Evolutionary conservation across 2,329 filamentous ascomycete genomes (phyloP), one percentile per base, ranked within the genome.

Genomic region (Diaporthe eres): DNA sequence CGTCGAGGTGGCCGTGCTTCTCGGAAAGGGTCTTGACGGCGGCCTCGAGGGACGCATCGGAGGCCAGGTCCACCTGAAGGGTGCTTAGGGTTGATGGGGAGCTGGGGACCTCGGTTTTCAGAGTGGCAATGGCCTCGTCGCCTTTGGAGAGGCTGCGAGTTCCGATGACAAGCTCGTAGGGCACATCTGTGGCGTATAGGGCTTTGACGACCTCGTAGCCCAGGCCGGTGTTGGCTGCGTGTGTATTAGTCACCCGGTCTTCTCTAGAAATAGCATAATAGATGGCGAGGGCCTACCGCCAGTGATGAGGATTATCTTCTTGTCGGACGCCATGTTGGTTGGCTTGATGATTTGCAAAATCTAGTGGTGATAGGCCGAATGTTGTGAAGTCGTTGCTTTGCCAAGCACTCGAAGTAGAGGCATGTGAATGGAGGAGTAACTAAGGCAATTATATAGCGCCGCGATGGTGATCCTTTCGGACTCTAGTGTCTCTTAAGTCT

Each of bases 141-240:
- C 86, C 91, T 68, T 91, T 92, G 3, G 84, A 81, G 0, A 87
- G 28, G 1, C 84, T 86, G 3, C 91, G 88, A 44, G 86, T 87
- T 34, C 90, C 91, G 5, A 93, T 79, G 28, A 92, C 80, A 74
- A 93, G 85, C 8, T 87, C 84, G 80, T 92, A 92, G 3, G 86
- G 31, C 10, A 82, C 83, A 0, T 81, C 42, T 0, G 90, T 90
- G n/a, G 83, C 78, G 63, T 86, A 83, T 0, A 93, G 83, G 0
- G 89, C 87, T 76, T 88, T 91, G 71, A 92, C 86, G 10, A 85
- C 86, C 78, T 92, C 88, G 57, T 87, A 88, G 6, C 92, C 92
- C 22, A 93, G 86, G 19, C 91, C 91, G 0, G 88, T 91, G 78
- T 91, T 92, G 75, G 85, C 90, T 61, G 90, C 90, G 19, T 2